These are phyloP conservation scores for Globisporangium takayamanum DNA, from an alignment of 352 stramenopile species.

Conservation along the genomic window DNA sequence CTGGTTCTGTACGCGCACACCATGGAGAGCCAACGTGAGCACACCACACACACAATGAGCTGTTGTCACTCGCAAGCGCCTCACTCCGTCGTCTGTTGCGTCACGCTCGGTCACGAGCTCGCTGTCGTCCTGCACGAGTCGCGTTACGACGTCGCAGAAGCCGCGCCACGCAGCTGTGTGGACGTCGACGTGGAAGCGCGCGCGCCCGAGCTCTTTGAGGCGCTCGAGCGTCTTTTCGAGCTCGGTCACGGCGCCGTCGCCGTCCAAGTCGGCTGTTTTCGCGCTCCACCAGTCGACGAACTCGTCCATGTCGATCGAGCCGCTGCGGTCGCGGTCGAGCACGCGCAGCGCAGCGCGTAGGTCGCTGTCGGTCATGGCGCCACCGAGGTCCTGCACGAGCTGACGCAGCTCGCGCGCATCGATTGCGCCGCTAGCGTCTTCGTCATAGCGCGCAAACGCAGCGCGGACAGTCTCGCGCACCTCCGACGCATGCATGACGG, in stretches of 20 bases:
- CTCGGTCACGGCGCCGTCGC: conserved; percentile 30
- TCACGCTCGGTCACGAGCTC: conserved; percentile 42
- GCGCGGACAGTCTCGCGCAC: conserved; percentile 44
- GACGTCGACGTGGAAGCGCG: conserved; percentile 63
- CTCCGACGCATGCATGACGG: conserved; percentile 15
- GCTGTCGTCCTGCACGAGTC: conserved; percentile 29
- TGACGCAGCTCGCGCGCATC: conserved; percentile 37
- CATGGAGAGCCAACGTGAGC: no score
- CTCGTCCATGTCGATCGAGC: conserved; percentile 47
- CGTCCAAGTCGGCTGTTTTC: conserved; percentile 29
- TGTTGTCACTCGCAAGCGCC: not conserved
- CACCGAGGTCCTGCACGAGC: conserved; percentile 52
- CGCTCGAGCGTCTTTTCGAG: conserved; percentile 43
- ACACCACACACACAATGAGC: not conserved
- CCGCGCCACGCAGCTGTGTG: conserved; percentile 55
- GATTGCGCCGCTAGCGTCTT: conserved; percentile 47
- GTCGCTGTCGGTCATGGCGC: conserved; percentile 40
- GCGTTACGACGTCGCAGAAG: conserved; percentile 30
- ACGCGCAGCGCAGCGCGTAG: conserved; percentile 26
- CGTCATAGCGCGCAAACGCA: conserved; percentile 57
- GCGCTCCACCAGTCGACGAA: conserved; percentile 52
- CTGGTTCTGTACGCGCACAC: conserved; percentile 20
- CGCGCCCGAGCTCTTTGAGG: conserved; percentile 43
- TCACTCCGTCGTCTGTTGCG: conserved; percentile 47
- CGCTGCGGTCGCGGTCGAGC: conserved; percentile 47